Evolutionary conservation across 208 protist species (phyloP), one percentile per base, ranked within the genome.

Genomic region (Novymonas esmeraldas): DNA sequence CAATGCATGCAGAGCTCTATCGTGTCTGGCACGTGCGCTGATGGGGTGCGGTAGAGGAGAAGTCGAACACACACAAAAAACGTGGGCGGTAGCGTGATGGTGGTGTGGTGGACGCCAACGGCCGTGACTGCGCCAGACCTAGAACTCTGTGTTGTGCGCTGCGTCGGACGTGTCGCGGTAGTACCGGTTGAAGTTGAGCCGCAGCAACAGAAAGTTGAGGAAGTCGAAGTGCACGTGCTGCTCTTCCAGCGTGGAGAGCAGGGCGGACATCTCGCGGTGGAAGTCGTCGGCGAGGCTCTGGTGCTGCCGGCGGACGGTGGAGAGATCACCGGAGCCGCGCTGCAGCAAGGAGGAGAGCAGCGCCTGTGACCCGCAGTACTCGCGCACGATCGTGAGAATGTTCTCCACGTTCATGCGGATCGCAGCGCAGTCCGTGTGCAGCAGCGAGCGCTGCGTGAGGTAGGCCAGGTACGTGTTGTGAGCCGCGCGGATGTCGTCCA

Each of bases 381-480:
- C 75, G 13, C 84, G 63, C 48, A 81, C 78, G 56, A 87, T 78
- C 9, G 78, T 79, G 24, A 90, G 66, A 6, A 87, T 69, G 60
- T 85, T 84, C 67, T 87, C 81, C 64, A 90, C 84, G 55, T 90
- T 90, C 72, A 85, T 79, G 48, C 84, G 78, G 18, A 90, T 87
- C 28, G 77, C 70, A n/a, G 81, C 70, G 59, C 84, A 90, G 41
- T 90, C 81, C 13, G 62, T 69, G 56, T 84, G 84, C 42, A 90
- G 70, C 33, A 90, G 76, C 6, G 74, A 90, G 48, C 81, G 80
- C 64, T 85, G 70, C 3, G 84, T 90, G 16, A 90, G 68, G 59
- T 87, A 85, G 22, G 79, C 74, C 41, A 90, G 64, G 44, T 87
- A 90, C 20, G 79, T 67, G 31, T 77, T 79, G 52, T 90, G 84